phyloP scores from a whole-genome alignment of 257 asterid species.

The Plectranthus barbatus region DNA sequence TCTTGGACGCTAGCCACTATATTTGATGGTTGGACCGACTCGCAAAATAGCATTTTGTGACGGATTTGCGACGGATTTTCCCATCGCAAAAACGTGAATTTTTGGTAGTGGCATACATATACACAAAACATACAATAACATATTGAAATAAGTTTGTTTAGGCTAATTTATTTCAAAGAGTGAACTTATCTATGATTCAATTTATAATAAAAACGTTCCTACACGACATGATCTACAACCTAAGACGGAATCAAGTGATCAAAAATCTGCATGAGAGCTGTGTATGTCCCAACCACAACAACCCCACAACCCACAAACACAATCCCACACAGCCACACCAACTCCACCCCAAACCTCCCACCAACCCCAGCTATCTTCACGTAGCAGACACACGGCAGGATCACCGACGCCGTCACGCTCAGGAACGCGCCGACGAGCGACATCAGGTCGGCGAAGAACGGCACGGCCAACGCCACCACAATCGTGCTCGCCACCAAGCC shows the following conservation, averaged over 20 bases:
- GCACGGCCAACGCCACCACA: conserved; percentile 52
- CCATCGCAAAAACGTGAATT: too few species aligned
- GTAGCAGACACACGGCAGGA: conserved; percentile 75
- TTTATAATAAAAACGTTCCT: too few species aligned
- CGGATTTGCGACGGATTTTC: too few species aligned
- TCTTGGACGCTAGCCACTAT: too few species aligned
- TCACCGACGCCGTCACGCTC: conserved; percentile 54
- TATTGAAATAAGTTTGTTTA: too few species aligned
- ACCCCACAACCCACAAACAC: conserved; percentile 36
- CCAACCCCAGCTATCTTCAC: conserved; percentile 56
- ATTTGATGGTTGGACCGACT: too few species aligned
- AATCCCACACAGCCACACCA: conserved; percentile 29
- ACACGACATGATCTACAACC: not conserved
- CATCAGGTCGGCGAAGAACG: conserved; percentile 63
- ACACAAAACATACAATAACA: too few species aligned
- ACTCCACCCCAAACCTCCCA: conserved; percentile 28
- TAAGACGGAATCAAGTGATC: conserved; percentile 14
- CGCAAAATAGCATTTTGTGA: too few species aligned
- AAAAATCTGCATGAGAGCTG: conserved; percentile 41
- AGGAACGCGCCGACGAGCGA: conserved; percentile 67
- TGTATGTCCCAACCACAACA: conserved; percentile 49
- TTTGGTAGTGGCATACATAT: too few species aligned
- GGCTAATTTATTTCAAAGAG: too few species aligned
- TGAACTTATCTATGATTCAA: too few species aligned
- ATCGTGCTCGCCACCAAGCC: conserved; percentile 55